Evolutionary conservation across 495 filamentous ascomycete genomes (phyloP), one percentile per base, ranked within the genome.

Genomic region (Podospora bellae-mahoneyi): DNA sequence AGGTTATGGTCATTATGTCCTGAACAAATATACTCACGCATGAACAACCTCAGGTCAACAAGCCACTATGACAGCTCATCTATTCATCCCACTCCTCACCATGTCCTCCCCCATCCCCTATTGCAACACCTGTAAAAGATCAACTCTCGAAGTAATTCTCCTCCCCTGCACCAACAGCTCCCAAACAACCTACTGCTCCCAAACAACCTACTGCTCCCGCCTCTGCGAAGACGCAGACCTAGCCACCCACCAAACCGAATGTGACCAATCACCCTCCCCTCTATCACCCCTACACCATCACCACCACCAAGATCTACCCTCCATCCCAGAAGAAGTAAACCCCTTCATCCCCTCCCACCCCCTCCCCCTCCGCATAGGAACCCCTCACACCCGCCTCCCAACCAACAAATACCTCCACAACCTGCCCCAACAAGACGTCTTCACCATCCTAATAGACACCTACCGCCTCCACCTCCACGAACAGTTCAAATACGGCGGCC

Each of bases 141-240:
- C 53, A 3, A 67, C 65, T 39, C 70, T 60, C 10, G 62, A 64
- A 60, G 65, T 65, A 2, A 44, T 19, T 62, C 74, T 81, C 57
- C 79, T 78, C 64, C 67, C 60, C 27, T 86, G 84, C 70, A 69
- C 70, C 32, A 75, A 77, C 32, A 85, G 83, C 77, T 67, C 70
- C n/a, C 71, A 65, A 9, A 68, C 75, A 13, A 34, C 23, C 7
- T 85, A 85, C 75, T 85, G 83, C 74, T 82, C 79, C 20, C 76
- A 65, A 9, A 68, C 75, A 13, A 34, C 23, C 7, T 85, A 85
- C 75, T 85, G 83, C 74, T 82, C 79, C 20, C 76, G 74, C 19
- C 75, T 79, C 5, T 84, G 83, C 75, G 79, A 84, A 68, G 79
- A 78, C 44, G 71, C 73, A 3, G 73, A 84, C 70, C 84, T 79